Percentiles rank a stretch among this genome's conserved stretches.
Conservation (phyloP, 768 basidiomycete species). For the Agaricus subrufescens region DNA sequence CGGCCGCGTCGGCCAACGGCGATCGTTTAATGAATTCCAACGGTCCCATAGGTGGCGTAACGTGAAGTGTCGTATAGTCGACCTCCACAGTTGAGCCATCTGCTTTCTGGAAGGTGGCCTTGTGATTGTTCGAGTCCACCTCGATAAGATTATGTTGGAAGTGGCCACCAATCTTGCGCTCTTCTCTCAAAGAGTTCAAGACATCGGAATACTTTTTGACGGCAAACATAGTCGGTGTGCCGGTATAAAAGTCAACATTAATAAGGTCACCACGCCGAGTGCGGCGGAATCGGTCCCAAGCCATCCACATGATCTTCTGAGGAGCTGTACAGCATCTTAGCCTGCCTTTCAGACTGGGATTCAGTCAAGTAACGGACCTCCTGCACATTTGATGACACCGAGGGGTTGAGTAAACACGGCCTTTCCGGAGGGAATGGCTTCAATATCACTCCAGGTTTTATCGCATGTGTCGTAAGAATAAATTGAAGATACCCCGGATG, state of each 20-base stretch:
- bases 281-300: conserved; percentile 74
- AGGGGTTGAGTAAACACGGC: conserved; percentile 96
- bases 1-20: conserved; percentile 72
- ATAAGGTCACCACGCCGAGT: conserved; percentile 56
- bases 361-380: conserved; percentile 42
- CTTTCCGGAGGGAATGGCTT: conserved; percentile 67
- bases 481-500: conserved; percentile 84
- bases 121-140: conserved; percentile 64
- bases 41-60: conserved; percentile 90
- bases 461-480: conserved; percentile 90
- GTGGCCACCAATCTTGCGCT: conserved; percentile 75
- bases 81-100: conserved; percentile 68
- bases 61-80: conserved; percentile 83
- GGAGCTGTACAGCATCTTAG: conserved; percentile 45
- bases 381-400: conserved; percentile 90
- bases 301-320: conserved; percentile 97
- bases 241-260: conserved; percentile 77
- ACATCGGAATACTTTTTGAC: conserved; percentile 96
- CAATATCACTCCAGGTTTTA: conserved; percentile 82
- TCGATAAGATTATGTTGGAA: conserved; percentile 83
- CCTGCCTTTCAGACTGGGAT: background rate
- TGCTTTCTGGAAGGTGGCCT: conserved; percentile 79
- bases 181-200: conserved; percentile 66
- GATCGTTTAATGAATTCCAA: conserved; percentile 74
- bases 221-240: conserved; percentile 94